phyloP scores from a whole-genome alignment of 768 basidiomycete genomes.

The Pleurotus cornucopiae region DNA sequence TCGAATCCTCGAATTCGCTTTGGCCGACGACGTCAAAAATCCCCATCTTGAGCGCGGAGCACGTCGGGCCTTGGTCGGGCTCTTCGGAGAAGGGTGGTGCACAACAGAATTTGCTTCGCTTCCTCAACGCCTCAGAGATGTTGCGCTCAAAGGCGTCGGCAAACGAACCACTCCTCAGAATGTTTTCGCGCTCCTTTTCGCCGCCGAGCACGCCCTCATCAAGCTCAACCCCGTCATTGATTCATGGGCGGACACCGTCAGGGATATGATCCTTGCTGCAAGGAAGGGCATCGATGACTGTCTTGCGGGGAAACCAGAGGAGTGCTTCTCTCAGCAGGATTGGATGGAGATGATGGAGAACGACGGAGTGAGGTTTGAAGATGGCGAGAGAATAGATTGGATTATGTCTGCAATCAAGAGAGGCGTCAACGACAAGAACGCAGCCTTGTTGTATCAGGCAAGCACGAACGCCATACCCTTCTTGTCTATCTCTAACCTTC shows the following conservation, averaged over 20 bases:
- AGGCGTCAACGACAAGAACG: slow-evolving; percentile 62
- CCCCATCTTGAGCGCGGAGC: slow-evolving; percentile 65
- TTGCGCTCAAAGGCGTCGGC: slow-evolving; percentile 67
- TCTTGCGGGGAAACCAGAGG: slow-evolving; percentile 53
- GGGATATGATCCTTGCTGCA: slow-evolving; percentile 63
- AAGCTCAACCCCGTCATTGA: slow-evolving; percentile 58
- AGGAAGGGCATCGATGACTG: slow-evolving; percentile 62
- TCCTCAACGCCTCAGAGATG: slow-evolving; percentile 59
- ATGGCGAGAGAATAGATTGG: slow-evolving; percentile 74
- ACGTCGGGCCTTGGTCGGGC: slow-evolving; percentile 69
- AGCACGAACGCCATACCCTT: slow-evolving; percentile 2
- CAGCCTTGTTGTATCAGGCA: slow-evolving; percentile 75
- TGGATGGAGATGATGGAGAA: slow-evolving; percentile 75
- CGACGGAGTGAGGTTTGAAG: slow-evolving; percentile 72
- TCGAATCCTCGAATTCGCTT: slow-evolving; percentile 78
- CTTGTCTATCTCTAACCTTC: neutral
- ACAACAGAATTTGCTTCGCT: slow-evolving; percentile 75
- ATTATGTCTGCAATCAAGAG: slow-evolving; percentile 63
- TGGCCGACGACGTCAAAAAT: slow-evolving; percentile 75
- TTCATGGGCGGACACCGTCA: slow-evolving; percentile 63
- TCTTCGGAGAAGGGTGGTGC: slow-evolving; percentile 90
- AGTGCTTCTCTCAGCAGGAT: slow-evolving; percentile 63
- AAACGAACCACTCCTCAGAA: slow-evolving; percentile 66
- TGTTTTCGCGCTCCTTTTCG: slow-evolving; percentile 64
- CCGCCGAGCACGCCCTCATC: slow-evolving; percentile 55